Conservation (phyloP, 106 monocot species). For the Dendrobium nobile region DNA sequence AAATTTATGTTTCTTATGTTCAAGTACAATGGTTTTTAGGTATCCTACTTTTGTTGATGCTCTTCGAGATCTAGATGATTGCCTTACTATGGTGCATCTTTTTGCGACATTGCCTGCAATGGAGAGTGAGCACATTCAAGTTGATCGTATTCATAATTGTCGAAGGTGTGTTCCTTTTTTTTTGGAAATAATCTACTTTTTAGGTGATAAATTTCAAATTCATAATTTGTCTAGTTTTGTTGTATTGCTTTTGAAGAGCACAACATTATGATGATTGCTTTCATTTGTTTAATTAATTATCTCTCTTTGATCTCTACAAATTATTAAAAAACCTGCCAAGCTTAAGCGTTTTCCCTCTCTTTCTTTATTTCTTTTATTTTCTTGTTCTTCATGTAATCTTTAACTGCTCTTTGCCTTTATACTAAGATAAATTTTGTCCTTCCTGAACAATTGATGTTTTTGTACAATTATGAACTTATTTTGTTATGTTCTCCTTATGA, state of each 20-base stretch:
- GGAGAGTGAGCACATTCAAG: conserved; percentile 71
- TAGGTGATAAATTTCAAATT: background rate
- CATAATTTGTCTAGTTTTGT: background rate
- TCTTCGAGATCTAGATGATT: conserved; percentile 85
- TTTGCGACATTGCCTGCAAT: conserved; percentile 90
- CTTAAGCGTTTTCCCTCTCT: background rate
- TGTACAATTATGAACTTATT: background rate
- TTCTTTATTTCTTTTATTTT: background rate
- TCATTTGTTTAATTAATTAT: background rate
- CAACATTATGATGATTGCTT: background rate
- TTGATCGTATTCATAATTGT: conserved; percentile 82
- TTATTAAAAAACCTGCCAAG: background rate
- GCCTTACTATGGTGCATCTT: conserved; percentile 95
- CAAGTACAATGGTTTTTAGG: conserved; percentile 22
- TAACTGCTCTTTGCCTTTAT: background rate
- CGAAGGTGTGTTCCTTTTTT: conserved; percentile 45
- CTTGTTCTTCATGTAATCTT: background rate
- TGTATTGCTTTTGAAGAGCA: background rate
- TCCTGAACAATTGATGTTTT: background rate
- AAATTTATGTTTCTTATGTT: background rate
- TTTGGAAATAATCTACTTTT: background rate
- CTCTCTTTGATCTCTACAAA: background rate
- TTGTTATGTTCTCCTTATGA: background rate
- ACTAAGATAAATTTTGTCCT: background rate
- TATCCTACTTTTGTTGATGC: conserved; percentile 91